Evolutionary conservation across 306 rosid genomes (phyloP), one percentile per base, ranked within the genome.

Genomic region (Sechiopsis laciniata): DNA sequence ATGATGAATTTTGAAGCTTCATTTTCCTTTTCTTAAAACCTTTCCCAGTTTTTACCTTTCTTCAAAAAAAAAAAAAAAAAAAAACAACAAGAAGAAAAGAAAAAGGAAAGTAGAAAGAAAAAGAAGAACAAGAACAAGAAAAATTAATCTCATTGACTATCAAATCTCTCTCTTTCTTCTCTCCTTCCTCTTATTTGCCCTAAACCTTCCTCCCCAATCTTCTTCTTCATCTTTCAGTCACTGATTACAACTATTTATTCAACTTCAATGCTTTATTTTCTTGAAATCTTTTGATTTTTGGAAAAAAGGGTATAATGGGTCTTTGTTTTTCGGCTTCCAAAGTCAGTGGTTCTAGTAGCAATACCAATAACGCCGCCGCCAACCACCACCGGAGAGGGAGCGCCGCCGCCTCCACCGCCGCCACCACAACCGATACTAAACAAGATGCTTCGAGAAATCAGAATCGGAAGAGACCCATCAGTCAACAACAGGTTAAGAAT

Each of bases 181-280:
- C 89, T 83, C 79, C 90, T 87, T 89, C 97, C 82, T 84, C 83
- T 86, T 69, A 75, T 81, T 82, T 91, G 87, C 97, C 78, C n/a
- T 84, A 22, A 75, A 71, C 76, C 78, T 84, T 87, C 88, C 86
- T 80, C 54, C 62, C 2, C 22, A 13, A 13, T 46, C 22, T 15
- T 10, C 16, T 48, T 13, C 20, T 46, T 48, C 70, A 52, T 29
- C 22, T 24, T 19, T 51, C 29, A 70, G 8, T 52, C 62, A 57
- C 22, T 71, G 74, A 29, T 72, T 40, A 2, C 58, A 51, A 57
- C 7, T 71, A 58, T 74, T 20, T 85, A 73, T 74, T 59, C 7
- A 29, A 26, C 67, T 48, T 35, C 37, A 37, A 46, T 35, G 75
- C 54, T 76, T 80, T 73, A 62, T 80, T 80, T 77, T 75, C 66